Evolutionary conservation across 345 rosid species (phyloP).

Genomic region (Lumnitzera racemosa): DNA sequence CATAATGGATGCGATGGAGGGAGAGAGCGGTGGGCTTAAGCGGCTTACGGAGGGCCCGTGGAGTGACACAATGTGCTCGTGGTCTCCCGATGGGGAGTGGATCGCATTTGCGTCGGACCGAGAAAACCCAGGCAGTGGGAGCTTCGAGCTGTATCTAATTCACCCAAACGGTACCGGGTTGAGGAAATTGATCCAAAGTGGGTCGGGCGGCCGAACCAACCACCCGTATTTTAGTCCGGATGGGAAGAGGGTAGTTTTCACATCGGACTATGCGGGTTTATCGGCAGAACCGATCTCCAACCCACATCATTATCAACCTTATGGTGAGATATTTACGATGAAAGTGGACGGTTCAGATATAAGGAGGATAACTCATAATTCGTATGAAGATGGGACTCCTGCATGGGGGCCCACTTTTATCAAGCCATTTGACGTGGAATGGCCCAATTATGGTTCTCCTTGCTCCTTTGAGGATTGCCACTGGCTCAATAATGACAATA

Average conservation of each 20-base stretch:
- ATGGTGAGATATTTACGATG: slow-evolving; percentile 73
- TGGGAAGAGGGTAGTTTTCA: slow-evolving; percentile 55
- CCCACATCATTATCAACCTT: slow-evolving; percentile 80
- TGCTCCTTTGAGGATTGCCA: slow-evolving; percentile 74
- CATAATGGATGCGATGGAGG: slow-evolving; percentile 62
- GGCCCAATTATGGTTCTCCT: slow-evolving; percentile 20
- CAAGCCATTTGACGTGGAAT: slow-evolving; percentile 40
- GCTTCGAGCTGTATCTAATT: slow-evolving; percentile 60
- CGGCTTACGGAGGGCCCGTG: slow-evolving; percentile 72
- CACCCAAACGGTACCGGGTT: slow-evolving; percentile 79
- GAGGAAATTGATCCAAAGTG: slow-evolving; percentile 61
- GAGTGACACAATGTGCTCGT: slow-evolving; percentile 76
- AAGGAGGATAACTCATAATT: slow-evolving; percentile 72
- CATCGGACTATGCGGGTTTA: slow-evolving; percentile 68
- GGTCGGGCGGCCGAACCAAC: slow-evolving; percentile 59
- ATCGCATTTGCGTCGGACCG: slow-evolving; percentile 78
- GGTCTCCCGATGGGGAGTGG: slow-evolving; percentile 81
- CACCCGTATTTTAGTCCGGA: slow-evolving; percentile 83
- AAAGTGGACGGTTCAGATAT: slow-evolving; percentile 67
- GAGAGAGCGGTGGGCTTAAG: slow-evolving; percentile 44
- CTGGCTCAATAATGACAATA: slow-evolving; percentile 39
- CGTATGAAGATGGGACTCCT: slow-evolving; percentile 86
- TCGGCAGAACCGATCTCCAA: slow-evolving; percentile 91
- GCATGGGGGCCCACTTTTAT: slow-evolving; percentile 57
- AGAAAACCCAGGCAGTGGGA: slow-evolving; percentile 62